Percentiles rank a stretch among this genome's conserved stretches.
Evolutionary conservation across 192 early-diverging fungal species (phyloP).

Genomic region (Phlyctochytrium planicorne): DNA sequence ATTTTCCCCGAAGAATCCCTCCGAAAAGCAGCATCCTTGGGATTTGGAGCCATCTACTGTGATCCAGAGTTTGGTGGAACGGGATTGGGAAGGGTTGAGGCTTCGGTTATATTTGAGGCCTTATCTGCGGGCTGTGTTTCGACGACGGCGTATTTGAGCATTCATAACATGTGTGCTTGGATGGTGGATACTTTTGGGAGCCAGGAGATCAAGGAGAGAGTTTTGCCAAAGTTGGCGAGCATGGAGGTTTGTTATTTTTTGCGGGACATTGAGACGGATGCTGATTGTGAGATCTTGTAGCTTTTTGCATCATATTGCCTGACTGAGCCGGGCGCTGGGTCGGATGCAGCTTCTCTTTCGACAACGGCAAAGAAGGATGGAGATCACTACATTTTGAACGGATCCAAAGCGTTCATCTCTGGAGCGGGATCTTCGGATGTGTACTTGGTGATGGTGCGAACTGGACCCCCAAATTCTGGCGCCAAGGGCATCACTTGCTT

Average conservation of each 20-base stretch:
- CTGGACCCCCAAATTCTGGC: conserved; percentile 47
- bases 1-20: conserved; percentile 48
- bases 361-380: conserved; percentile 50
- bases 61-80: conserved; percentile 47
- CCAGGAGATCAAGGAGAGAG: conserved; percentile 50
- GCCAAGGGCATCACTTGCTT: conserved; percentile 58
- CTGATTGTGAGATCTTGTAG: too few relatives aligned
- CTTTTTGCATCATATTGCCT: conserved; percentile 44
- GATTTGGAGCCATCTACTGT: conserved; percentile 54
- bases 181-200: conserved; percentile 55
- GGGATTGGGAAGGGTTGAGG: conserved; percentile 47
- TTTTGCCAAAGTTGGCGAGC: conserved; percentile 24
- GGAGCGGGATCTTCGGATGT: conserved; percentile 51
- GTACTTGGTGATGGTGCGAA: conserved; percentile 62
- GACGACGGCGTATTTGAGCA: conserved; percentile 58
- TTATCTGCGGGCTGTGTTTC: conserved; percentile 48
- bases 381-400: conserved; percentile 41
- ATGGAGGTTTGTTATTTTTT: conserved; percentile 27
- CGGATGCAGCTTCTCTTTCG: conserved; percentile 63
- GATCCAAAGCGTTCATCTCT: conserved; percentile 48
- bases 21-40: conserved; percentile 53
- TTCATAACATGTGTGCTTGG: conserved; percentile 58
- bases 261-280: too few relatives aligned
- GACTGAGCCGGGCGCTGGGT: conserved; percentile 50
- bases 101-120: conserved; percentile 58